A percentile compares a stretch with the other conserved stretches of the same genome.
phyloP scores from a whole-genome alignment of 2,329 filamentous ascomycete genomes.

The Penicillium sp. region DNA sequence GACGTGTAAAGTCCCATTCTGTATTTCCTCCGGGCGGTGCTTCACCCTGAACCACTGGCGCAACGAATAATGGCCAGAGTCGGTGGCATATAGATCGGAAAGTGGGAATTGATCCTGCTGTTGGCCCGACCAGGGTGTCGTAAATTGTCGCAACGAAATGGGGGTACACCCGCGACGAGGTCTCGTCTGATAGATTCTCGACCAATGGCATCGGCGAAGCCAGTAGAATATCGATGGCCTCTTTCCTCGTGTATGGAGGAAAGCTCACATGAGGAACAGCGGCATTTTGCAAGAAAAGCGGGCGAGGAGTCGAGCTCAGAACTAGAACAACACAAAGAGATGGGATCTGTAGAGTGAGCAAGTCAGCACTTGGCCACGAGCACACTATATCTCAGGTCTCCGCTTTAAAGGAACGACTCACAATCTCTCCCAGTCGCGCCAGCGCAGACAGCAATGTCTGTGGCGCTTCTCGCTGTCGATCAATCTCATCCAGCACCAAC shows the following conservation, averaged over 20 bases:
- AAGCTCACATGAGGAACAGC: constrained; percentile 80
- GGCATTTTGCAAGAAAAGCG: constrained; percentile 69
- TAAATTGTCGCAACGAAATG: constrained; percentile 84
- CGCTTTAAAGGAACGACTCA: constrained; percentile 48
- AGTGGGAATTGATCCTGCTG: constrained; percentile 74
- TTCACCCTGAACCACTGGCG: constrained; percentile 74
- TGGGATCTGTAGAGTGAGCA: constrained; percentile 64
- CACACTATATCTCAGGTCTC: not conserved
- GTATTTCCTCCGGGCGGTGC: constrained; percentile 45
- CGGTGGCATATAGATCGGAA: constrained; percentile 71
- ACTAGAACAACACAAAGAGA: constrained; percentile 77
- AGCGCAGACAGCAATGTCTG: constrained; percentile 79
- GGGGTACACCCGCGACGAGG: constrained; percentile 49
- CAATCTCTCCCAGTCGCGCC: constrained; percentile 77
- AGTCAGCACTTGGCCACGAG: constrained; percentile 1
- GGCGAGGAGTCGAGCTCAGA: constrained; percentile 67
- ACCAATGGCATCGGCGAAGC: constrained; percentile 51
- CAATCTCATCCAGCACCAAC: constrained; percentile 84
- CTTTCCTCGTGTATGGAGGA: constrained; percentile 77
- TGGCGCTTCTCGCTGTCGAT: constrained; percentile 78
- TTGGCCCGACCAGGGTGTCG: constrained; percentile 80
- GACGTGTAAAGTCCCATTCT: constrained; percentile 79
- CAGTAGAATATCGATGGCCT: constrained; percentile 78
- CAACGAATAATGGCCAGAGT: constrained; percentile 84
- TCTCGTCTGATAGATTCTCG: constrained; percentile 36